Evolutionary conservation across 2,329 filamentous ascomycete genomes (phyloP).

Genomic region (Fusarium aywerte): DNA sequence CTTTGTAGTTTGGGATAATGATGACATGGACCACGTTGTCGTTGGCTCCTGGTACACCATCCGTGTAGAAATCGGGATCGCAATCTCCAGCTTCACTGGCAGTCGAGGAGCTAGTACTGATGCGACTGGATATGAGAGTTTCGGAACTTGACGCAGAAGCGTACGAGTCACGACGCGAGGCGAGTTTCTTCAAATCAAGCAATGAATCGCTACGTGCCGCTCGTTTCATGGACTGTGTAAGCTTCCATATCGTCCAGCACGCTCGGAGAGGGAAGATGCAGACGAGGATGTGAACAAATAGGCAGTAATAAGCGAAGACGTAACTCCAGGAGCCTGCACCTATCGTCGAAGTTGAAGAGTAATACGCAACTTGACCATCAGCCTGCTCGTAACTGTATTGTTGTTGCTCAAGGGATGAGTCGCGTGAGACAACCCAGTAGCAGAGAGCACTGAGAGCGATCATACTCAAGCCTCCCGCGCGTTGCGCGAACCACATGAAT

Average conservation of each 20-base stretch:
- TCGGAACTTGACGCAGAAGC: conserved; percentile 67
- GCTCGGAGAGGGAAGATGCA: conserved; percentile 71
- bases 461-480: conserved; percentile 67
- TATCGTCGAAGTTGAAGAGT: conserved; percentile 47
- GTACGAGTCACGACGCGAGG: conserved; percentile 63
- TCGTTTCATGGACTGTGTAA: conserved; percentile 63
- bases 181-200: conserved; percentile 58
- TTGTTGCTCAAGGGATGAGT: conserved; percentile 57
- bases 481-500: conserved; percentile 64
- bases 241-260: conserved; percentile 69
- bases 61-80: conserved; percentile 59
- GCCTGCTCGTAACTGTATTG: conserved; percentile 57
- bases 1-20: conserved; percentile 79
- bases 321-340: conserved; percentile 63
- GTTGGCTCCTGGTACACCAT: conserved; percentile 56
- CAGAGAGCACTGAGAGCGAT: conserved; percentile 60
- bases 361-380: conserved; percentile 49
- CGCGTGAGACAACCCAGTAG: conserved; percentile 66
- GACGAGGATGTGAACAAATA: conserved; percentile 72
- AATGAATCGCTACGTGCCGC: conserved; percentile 58
- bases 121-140: conserved; percentile 58
- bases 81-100: conserved; percentile 64
- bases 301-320: conserved; percentile 71
- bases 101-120: conserved; percentile 59
- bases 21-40: conserved; percentile 70